Base-by-base conservation (phyloP, 2,329 filamentous ascomycete genomes). In the Pyrenophora tritici-repentis region DNA sequence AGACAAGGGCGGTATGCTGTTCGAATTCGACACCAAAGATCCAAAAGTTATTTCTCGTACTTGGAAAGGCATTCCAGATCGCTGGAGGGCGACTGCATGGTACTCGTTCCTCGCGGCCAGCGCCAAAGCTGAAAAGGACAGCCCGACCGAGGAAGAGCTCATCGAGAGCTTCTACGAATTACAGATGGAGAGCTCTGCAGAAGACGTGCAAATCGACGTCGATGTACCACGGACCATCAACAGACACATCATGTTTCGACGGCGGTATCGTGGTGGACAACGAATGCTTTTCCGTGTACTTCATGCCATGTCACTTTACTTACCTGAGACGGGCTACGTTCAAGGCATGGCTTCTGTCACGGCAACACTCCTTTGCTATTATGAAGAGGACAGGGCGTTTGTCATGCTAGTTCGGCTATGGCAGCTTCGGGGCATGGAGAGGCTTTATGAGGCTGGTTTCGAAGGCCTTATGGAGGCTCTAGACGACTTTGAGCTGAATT, bases 1-100 rank as follows among this genome's bases (percentile, higher is more conserved):
- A 26, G 73, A 78, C 45, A 83, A 84, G 17, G 83, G 83, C 13
- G 84, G 85, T 13, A 86, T 85, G 82, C 77, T 76, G 10, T 87
- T 87, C 58, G 88, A 91, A 47, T 97, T 97, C 69, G 91, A 97
- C 73, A 83, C 84, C 32, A 85, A 82, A 58, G 89, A 88, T 70
- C 81, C 89, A 5, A 81, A 97, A 72, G 79, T 99, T 36, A 86
- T 96, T 51, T 88, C 92, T 60, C 85, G 94, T 48, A 95, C 91
- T 1, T 99, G 94, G 94, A 99, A 99, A 72, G 94, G 94, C 24
- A 96, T 99, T 57, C 94, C 94, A 0, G 94, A 99, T 74, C 86
- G 91, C 56, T 99, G 94, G 94, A 88, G 94, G 43, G 85, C 88
- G 26, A 88, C 90, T 1, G 94, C 93, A 2, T 99, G 94, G 94